A percentile compares a stretch with the other conserved stretches of the same genome.
These are phyloP conservation scores for Tanacetum coccineum DNA, from an alignment of 129 eudicot species.

Conservation along the genomic window DNA sequence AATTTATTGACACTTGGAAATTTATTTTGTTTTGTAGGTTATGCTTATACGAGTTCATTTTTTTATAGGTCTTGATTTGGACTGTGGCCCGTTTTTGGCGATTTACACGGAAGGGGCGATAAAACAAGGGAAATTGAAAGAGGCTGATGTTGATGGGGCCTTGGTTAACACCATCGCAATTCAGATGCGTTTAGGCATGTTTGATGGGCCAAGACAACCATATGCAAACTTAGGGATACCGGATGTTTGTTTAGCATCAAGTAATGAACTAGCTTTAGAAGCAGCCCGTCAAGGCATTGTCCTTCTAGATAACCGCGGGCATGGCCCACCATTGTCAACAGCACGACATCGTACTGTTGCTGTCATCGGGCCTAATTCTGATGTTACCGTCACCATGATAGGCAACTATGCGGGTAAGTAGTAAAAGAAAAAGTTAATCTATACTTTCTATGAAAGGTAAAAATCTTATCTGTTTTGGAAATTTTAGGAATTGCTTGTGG, in stretches of 20 bases:
- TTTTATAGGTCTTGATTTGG: conserved; percentile 77
- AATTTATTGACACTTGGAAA: not conserved
- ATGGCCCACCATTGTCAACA: conserved; percentile 62
- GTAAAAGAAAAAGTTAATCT: not conserved
- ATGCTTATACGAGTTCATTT: not conserved
- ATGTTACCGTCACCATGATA: conserved; percentile 85
- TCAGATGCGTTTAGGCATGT: conserved; percentile 96
- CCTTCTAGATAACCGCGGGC: conserved; percentile 54
- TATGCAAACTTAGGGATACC: conserved; percentile 60
- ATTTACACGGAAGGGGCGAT: conserved; percentile 73
- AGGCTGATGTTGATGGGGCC: conserved; percentile 67
- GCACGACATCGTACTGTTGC: conserved; percentile 61
- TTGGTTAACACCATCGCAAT: conserved; percentile 55
- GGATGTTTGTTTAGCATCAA: conserved; percentile 67
- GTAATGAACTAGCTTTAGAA: conserved; percentile 77
- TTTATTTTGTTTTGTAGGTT: conserved; percentile 4
- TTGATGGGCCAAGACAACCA: conserved; percentile 79
- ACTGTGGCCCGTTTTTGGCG: conserved; percentile 89
- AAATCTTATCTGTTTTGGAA: not conserved
- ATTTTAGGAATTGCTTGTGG: conserved; percentile 72
- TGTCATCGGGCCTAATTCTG: conserved; percentile 92
- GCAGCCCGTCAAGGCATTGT: conserved; percentile 98
- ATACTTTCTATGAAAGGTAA: not conserved
- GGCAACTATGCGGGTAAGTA: conserved; percentile 91
- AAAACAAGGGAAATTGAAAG: conserved; percentile 53